Evolutionary conservation across 208 protist genomes (phyloP).

Genomic region (Strigomonas culicis): DNA sequence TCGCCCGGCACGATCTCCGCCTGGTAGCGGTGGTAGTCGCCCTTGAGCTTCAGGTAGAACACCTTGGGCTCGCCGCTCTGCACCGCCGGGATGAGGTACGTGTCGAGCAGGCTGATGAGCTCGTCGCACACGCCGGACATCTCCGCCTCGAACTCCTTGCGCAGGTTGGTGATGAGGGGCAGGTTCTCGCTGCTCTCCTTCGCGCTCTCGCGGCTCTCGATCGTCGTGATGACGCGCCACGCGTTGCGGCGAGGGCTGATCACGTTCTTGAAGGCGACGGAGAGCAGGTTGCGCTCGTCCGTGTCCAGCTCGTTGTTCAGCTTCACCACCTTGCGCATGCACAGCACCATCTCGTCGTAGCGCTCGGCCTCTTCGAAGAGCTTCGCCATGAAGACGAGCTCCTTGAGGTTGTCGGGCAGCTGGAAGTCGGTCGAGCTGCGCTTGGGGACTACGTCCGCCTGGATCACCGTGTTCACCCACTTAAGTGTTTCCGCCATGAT

Average conservation of each 20-base stretch:
- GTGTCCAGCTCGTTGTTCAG: constrained; percentile 95
- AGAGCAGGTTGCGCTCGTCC: constrained; percentile 99
- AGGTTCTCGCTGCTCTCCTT: constrained; percentile 89
- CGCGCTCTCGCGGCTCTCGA: constrained; percentile 96
- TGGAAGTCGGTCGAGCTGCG: constrained; percentile 53
- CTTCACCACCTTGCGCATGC: constrained; percentile 97
- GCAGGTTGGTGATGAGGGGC: constrained; percentile 93
- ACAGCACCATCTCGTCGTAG: constrained; percentile 98
- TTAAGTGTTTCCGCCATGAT: constrained; percentile 75
- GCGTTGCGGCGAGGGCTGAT: constrained; percentile 98
- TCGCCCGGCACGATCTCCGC: constrained; percentile 96
- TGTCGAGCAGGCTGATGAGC: constrained; percentile 95
- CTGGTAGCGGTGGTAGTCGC: constrained; percentile 97
- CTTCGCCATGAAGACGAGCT: constrained; percentile 96
- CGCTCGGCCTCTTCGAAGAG: constrained; percentile 98
- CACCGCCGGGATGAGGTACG: constrained; percentile 96
- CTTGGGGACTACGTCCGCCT: constrained; percentile 79
- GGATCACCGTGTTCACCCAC: constrained; percentile 74
- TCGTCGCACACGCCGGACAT: constrained; percentile 98
- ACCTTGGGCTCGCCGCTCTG: constrained; percentile 91
- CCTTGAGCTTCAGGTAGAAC: constrained; percentile 96
- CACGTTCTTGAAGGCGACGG: constrained; percentile 99
- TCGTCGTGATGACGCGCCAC: constrained; percentile 98
- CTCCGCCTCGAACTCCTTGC: constrained; percentile 96
- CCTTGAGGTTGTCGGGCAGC: constrained; percentile 74